A percentile compares a stretch with the other conserved stretches of the same genome.
phyloP scores from a whole-genome alignment of 805 yeast genomes.

The Wickerhamiella brachini region DNA sequence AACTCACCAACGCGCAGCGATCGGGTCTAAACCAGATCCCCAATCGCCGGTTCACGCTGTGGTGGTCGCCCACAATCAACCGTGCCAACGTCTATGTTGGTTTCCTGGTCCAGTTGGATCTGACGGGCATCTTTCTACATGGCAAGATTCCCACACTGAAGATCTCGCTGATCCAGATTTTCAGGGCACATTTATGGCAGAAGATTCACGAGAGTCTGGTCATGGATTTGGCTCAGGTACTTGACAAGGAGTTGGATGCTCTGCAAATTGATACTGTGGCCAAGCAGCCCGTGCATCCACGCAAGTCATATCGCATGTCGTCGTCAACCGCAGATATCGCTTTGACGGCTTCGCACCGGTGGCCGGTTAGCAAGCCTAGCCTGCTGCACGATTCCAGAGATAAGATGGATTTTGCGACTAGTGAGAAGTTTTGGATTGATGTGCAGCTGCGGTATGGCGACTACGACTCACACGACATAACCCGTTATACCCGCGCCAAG shows the following conservation, averaged over 20 bases:
- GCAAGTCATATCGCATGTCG: constrained; percentile 95
- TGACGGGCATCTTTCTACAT: constrained; percentile 92
- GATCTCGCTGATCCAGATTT: constrained; percentile 87
- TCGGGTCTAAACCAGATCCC: constrained; percentile 97
- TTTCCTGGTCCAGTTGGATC: constrained; percentile 84
- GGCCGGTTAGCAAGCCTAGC: constrained; percentile 73
- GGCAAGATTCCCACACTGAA: constrained; percentile 97
- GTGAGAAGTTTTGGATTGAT: constrained; percentile 80
- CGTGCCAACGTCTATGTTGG: constrained; percentile 98
- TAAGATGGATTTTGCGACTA: constrained; percentile 38
- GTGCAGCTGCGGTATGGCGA: constrained; percentile 93
- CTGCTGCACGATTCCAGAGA: constrained; percentile 61
- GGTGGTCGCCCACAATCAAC: constrained; percentile 99
- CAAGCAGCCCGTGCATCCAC: constrained; percentile 87
- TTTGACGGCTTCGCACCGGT: constrained; percentile 55
- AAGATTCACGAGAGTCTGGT: constrained; percentile 94
- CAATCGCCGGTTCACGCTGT: constrained; percentile 85
- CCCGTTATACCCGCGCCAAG: constrained; percentile 85
- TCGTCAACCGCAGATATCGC: constrained; percentile 89
- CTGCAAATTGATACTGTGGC: constrained; percentile 75
- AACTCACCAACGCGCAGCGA: constrained; percentile 92
- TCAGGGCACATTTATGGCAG: constrained; percentile 98
- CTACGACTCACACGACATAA: constrained; percentile 92
- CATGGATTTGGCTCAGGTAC: constrained; percentile 80
- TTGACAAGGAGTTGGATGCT: constrained; percentile 75